Evolutionary conservation across 2,329 filamentous ascomycete species (phyloP).

Genomic region (Incumbomyces delicatus): DNA sequence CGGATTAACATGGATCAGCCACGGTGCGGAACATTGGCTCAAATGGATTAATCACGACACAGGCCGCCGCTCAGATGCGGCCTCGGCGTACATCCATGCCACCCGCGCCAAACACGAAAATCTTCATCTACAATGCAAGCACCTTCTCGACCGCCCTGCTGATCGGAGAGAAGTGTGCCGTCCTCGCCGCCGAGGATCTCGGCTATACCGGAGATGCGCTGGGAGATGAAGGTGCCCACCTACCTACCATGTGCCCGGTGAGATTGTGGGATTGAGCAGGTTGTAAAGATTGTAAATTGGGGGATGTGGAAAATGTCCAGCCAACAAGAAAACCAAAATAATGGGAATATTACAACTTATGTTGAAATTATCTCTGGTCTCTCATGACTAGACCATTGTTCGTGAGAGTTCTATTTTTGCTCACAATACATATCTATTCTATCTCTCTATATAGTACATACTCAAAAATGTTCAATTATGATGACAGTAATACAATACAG

Average conservation of each 20-base stretch:
- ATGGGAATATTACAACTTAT: too few relatives aligned
- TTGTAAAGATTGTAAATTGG: too few relatives aligned
- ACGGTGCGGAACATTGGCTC: constrained; percentile 71
- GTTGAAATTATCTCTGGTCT: too few relatives aligned
- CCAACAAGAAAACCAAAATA: too few relatives aligned
- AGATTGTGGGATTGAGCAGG: constrained; percentile 26
- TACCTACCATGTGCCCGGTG: constrained; percentile 42
- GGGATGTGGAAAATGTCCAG: too few relatives aligned
- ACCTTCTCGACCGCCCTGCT: constrained; percentile 58
- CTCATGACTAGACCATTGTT: too few relatives aligned
- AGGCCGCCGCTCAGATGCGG: constrained; percentile 65
- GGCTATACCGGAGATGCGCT: constrained; percentile 63
- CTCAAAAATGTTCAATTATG: too few relatives aligned
- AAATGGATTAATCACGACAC: constrained; percentile 67
- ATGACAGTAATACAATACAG: too few relatives aligned
- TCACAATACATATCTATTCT: too few relatives aligned
- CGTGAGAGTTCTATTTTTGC: too few relatives aligned
- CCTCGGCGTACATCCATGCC: constrained; percentile 68
- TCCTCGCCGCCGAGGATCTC: constrained; percentile 62
- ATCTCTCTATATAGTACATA: too few relatives aligned
- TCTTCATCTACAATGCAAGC: constrained; percentile 62
- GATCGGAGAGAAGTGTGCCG: constrained; percentile 65
- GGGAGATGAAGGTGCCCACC: constrained; percentile 71
- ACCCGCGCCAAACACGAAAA: constrained; percentile 62
- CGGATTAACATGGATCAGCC: constrained; percentile 24